Evolutionary conservation across 495 filamentous ascomycete species (phyloP).

Genomic region (Saxispiralis lemnorum): DNA sequence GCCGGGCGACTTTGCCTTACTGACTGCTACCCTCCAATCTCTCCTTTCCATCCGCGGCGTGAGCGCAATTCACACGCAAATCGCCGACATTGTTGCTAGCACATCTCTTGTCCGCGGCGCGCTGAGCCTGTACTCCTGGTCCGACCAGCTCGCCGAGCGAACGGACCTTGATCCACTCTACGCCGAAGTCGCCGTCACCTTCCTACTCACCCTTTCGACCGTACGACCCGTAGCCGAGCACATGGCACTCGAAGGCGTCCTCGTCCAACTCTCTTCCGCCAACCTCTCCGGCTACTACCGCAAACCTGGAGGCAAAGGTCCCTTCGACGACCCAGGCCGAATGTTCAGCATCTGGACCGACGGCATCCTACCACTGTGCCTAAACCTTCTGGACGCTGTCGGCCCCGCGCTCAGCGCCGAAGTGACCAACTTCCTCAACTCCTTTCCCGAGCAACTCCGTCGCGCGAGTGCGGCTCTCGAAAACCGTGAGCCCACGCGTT

Average conservation of each 20-base stretch:
- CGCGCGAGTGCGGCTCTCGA: slow-evolving; percentile 44
- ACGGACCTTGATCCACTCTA: slow-evolving; percentile 72
- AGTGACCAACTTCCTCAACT: slow-evolving; percentile 67
- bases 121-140: slow-evolving; percentile 82
- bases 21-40: slow-evolving; percentile 78
- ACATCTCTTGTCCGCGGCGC: slow-evolving; percentile 57
- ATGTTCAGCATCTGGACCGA: slow-evolving; percentile 75
- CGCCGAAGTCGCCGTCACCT: slow-evolving; percentile 70
- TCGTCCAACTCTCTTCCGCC: slow-evolving; percentile 60
- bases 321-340: slow-evolving; percentile 43
- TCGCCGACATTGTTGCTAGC: slow-evolving; percentile 43
- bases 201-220: slow-evolving; percentile 72
- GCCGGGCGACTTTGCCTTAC: slow-evolving; percentile 60
- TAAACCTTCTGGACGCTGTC: slow-evolving; percentile 73
- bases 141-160: slow-evolving; percentile 44
- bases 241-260: slow-evolving; percentile 65
- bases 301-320: slow-evolving; percentile 47
- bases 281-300: slow-evolving; percentile 54
- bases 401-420: slow-evolving; percentile 61
- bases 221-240: slow-evolving; percentile 73
- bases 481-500: slow-evolving; percentile 10
- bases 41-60: slow-evolving; percentile 56
- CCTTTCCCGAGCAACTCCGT: slow-evolving; percentile 55
- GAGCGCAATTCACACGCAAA: slow-evolving; percentile 40
- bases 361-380: slow-evolving; percentile 70